phyloP scores from a whole-genome alignment of 495 filamentous ascomycete genomes.

The Tuber magnatum region DNA sequence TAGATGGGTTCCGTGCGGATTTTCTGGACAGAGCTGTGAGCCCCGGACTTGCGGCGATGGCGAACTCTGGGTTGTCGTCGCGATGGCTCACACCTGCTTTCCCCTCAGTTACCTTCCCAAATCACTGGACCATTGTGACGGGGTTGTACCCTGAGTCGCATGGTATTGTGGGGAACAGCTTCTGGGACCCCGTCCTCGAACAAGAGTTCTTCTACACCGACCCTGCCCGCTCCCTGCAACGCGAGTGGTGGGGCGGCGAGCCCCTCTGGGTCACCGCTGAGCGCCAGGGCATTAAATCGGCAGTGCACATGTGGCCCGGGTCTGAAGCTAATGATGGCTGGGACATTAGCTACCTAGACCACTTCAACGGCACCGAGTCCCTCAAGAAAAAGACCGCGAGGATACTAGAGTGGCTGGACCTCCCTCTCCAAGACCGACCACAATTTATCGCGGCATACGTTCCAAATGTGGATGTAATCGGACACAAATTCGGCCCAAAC shows the following conservation, averaged over 20 bases:
- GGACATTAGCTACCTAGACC: constrained; percentile 63
- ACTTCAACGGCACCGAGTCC: constrained; percentile 68
- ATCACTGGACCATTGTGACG: constrained; percentile 91
- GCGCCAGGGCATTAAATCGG: constrained; percentile 61
- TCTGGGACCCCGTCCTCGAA: constrained; percentile 71
- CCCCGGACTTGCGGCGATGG: constrained; percentile 69
- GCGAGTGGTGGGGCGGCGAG: constrained; percentile 90
- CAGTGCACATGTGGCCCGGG: constrained; percentile 98
- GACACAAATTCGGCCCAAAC: constrained; percentile 85
- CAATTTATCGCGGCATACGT: constrained; percentile 93
- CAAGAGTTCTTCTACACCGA: constrained; percentile 86
- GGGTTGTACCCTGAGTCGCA: constrained; percentile 89
- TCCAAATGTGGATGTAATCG: constrained; percentile 77
- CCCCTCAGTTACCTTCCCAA: constrained; percentile 94
- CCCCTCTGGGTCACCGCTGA: constrained; percentile 92
- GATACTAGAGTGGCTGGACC: constrained; percentile 71
- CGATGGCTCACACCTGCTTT: constrained; percentile 88
- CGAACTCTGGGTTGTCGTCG: constrained; percentile 78
- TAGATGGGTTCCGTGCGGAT: constrained; percentile 96
- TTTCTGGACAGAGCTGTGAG: constrained; percentile 79
- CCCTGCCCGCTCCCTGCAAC: constrained; percentile 59
- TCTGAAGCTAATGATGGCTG: constrained; percentile 68
- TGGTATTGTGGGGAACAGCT: constrained; percentile 87
- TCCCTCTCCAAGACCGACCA: constrained; percentile 64
- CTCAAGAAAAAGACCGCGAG: constrained; percentile 67